Base-by-base conservation (phyloP, 306 rosid genomes). In the Quercus bicolor region DNA sequence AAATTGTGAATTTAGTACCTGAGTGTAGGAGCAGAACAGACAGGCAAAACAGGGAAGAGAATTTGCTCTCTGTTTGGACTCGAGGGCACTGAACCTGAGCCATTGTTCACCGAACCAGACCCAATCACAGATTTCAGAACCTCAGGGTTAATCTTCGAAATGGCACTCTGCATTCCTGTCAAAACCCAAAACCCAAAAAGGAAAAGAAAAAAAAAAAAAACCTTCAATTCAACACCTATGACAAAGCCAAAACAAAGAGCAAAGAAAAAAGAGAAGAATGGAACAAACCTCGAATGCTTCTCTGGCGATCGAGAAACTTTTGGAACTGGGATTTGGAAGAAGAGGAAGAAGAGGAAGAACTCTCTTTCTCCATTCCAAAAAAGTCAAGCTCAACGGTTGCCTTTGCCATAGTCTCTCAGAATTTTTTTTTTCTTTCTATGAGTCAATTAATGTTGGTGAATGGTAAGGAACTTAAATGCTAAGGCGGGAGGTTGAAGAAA, bases 351-450 rank as follows among this genome's bases (percentile, higher is more conserved):
- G 80, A 1, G 26, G 61, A 0, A 20, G 53, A 19, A 12, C 52
- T 68, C 31, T 62, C 77, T 40, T 28, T 73, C 62, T 77, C 85
- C 72, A 74, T 73, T 37, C 84, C 87, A 53, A 87, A 75, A 82
- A 87, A 87, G 37, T 87, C 91, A 48, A 87, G 81, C 80, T 80
- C 88, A 16, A 82, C 75, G 26, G 84, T 68, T 14, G 78, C 75
- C 20, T 69, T 45, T 9, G 88, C 59, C 91, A 82, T 40, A 40
- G 0, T 84, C 6, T 62, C 53, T 48, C 24, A 20, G 13, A 7
- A 0, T 7, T 7, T 37, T 37, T 29, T 4, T 21, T 56, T 3
- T 37, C 11, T 40, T 20, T 56, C 40, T 20, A 61, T 1, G 71
- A 23, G 64, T 54, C 4, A 15, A n/a, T n/a, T n/a, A n/a, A 14